Evolutionary conservation across 108 stramenopile species (phyloP), one percentile per base, ranked within the genome.

Genomic region (Conticribra weissflogii): DNA sequence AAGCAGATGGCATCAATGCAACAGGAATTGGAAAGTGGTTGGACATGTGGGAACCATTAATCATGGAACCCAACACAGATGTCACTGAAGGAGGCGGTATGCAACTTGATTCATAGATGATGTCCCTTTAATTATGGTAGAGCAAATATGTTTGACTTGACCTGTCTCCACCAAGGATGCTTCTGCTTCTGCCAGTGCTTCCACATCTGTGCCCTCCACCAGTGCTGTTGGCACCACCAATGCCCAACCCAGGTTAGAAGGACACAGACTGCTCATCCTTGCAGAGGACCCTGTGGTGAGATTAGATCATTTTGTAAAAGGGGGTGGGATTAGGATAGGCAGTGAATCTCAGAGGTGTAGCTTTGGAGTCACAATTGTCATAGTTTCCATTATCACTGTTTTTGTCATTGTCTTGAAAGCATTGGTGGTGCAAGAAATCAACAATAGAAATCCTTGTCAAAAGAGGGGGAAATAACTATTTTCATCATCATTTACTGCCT

Each of bases 261-360:
- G 84, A 79, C 50, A 89, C 72, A 3, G 76, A 59, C 46, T 65
- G 63, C 9, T 79, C 85, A 60, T 92, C 88, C n/a, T 82, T 72
- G 49, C 87, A 88, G 45, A 83, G 23, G 27, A 92, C 88, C 18
- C 91, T 88, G 36, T 81, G 85, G 12, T 66, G 60, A 9, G 68
- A 58, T 45, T 88, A 69, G 9, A 87, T 48, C n/a, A 78, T 56
- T 69, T 89, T 64, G 34, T 66, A 78, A 57, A 77, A 81, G 9
- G 70, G 45, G 22, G 41, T 30, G 15, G 66, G 59, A 1, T 68
- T 61, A 54, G 67, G 59, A 53, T 36, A 58, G 32, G 56, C 66
- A 41, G 54, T 64, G 18, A 75, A 31, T 21, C 17, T 30, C 34
- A 31, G 54, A 32, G 36, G 49, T 16, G 49, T 30, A 19, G 28